Percentiles rank a stretch among this genome's conserved stretches.
Evolutionary conservation across 2,329 filamentous ascomycete species (phyloP).

Genomic region (Fragosphaeria purpurea): DNA sequence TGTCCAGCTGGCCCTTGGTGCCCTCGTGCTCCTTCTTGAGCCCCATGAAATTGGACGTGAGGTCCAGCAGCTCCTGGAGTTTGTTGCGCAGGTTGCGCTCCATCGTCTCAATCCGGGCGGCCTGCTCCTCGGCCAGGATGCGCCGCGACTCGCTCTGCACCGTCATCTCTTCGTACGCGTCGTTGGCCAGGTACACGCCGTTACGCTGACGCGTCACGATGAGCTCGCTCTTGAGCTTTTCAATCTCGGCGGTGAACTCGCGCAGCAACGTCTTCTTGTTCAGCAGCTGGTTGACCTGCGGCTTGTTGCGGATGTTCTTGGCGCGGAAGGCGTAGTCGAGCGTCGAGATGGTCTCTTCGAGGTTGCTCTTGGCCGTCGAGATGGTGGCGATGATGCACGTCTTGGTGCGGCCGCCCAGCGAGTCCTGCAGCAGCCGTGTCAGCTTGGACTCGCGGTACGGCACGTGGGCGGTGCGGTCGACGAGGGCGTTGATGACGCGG

Average conservation of each 20-base stretch:
- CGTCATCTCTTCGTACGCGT: slow-evolving; percentile 82
- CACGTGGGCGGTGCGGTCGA: slow-evolving; percentile 82
- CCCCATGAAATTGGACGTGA: slow-evolving; percentile 79
- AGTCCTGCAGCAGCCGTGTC: slow-evolving; percentile 90
- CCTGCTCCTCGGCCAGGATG: slow-evolving; percentile 86
- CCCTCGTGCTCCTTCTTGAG: slow-evolving; percentile 85
- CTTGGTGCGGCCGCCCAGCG: slow-evolving; percentile 87
- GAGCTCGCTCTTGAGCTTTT: slow-evolving; percentile 86
- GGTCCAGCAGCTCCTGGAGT: slow-evolving; percentile 77
- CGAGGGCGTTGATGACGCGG: slow-evolving; percentile 92
- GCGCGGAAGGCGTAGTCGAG: slow-evolving; percentile 95
- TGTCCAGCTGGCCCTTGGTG: slow-evolving; percentile 60
- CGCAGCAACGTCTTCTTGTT: slow-evolving; percentile 86
- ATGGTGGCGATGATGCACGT: slow-evolving; percentile 98
- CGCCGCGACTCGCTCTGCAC: slow-evolving; percentile 84
- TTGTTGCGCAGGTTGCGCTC: slow-evolving; percentile 88
- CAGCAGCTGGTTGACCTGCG: slow-evolving; percentile 83
- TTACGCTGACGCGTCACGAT: slow-evolving; percentile 89
- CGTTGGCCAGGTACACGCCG: slow-evolving; percentile 85
- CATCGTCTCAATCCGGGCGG: slow-evolving; percentile 83
- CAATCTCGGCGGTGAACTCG: slow-evolving; percentile 87
- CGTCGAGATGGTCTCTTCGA: slow-evolving; percentile 97
- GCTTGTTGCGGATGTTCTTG: slow-evolving; percentile 98
- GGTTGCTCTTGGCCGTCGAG: slow-evolving; percentile 85
- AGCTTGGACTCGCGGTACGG: slow-evolving; percentile 91